Base-by-base conservation (phyloP, 2,329 filamentous ascomycete species). In the Tolypocladium ophioglossoides region DNA sequence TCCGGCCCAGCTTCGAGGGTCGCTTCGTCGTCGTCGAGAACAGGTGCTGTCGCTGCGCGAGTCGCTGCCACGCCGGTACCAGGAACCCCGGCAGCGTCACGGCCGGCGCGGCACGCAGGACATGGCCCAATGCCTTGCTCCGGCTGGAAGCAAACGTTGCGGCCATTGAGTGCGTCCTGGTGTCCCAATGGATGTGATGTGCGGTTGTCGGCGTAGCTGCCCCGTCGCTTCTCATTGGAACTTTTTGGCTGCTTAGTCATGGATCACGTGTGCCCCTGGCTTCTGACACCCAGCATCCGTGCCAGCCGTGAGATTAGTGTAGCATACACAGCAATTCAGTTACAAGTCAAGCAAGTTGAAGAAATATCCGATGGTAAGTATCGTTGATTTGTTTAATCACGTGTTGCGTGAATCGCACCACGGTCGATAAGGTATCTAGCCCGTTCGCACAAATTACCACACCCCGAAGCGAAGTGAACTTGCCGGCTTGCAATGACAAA, bases 1-100 rank as follows among this genome's bases (percentile, higher is more conserved):
- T 87, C 62, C 84, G 80, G 63, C 94, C 94, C 58, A 99, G 86
- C 77, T 96, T 94, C 47, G 92, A 96, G 55, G 77, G 73, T 62
- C 78, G 77, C 66, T 73, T 71, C 52, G 82, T 68, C 46, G 89
- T 86, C 44, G 83, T 85, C 54, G 88, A 91, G 76, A 96, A 96
- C 18, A 55, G 52, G 55, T 58, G 58, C 53, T 53, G 58, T 58
- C 73, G 72, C 65, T 79, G 58, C 60, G 70, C 53, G 60, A 52
- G 52, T 49, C 50, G 59, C 65, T 82, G 82, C 72, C 90, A 85
- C 50, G 85, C 84, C 14, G 88, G 87, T 16, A 89, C 74, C 50
- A 92, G 83, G 68, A 91, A 91, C 30, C 79, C 72, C 34, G 87
- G 87, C 49, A 91, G 74, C n/a, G 77, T 78, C 55, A 76, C 71